These are phyloP conservation scores for Trifolium repens DNA, from an alignment of 306 rosid genomes.

Conservation along the genomic window DNA sequence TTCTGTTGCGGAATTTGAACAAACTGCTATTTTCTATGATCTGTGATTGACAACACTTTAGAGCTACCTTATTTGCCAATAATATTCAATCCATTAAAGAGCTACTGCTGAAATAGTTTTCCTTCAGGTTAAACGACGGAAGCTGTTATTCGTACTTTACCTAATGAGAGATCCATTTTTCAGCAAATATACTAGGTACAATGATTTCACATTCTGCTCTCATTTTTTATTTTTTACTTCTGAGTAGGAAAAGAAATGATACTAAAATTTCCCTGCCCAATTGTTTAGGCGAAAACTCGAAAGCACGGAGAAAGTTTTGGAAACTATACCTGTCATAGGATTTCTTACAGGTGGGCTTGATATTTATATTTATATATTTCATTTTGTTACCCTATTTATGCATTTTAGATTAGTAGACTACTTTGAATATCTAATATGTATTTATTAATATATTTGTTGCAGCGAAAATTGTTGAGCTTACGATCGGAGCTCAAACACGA, in stretches of 20 bases:
- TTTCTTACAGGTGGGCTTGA: slow-evolving; percentile 72
- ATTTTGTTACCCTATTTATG: slow-evolving; percentile 10
- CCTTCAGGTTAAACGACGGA: slow-evolving; percentile 75
- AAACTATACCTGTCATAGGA: slow-evolving; percentile 78
- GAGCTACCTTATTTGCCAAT: slow-evolving; percentile 5
- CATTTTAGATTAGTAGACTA: neutral
- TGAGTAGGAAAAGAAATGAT: neutral
- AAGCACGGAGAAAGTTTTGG: slow-evolving; percentile 66
- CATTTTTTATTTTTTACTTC: neutral
- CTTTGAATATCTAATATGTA: slow-evolving; percentile 6
- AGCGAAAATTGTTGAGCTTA: slow-evolving; percentile 88
- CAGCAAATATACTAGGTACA: slow-evolving; percentile 79
- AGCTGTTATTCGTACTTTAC: slow-evolving; percentile 81
- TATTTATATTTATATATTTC: slow-evolving; percentile 25
- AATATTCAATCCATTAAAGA: neutral
- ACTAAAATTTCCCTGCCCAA: neutral
- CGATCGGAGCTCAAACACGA: slow-evolving; percentile 68
- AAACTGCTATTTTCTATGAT: no score
- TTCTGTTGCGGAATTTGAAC: no score
- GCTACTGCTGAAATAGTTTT: slow-evolving; percentile 40
- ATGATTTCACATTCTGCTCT: slow-evolving; percentile 24
- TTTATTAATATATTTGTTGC: slow-evolving; percentile 35
- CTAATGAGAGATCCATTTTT: slow-evolving; percentile 98
- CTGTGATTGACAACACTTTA: no score
- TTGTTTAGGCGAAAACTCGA: slow-evolving; percentile 74